Percentiles rank a stretch among this genome's conserved stretches.
Conservation (phyloP, 106 monocot genomes). For the Platanthera zijinensis region DNA sequence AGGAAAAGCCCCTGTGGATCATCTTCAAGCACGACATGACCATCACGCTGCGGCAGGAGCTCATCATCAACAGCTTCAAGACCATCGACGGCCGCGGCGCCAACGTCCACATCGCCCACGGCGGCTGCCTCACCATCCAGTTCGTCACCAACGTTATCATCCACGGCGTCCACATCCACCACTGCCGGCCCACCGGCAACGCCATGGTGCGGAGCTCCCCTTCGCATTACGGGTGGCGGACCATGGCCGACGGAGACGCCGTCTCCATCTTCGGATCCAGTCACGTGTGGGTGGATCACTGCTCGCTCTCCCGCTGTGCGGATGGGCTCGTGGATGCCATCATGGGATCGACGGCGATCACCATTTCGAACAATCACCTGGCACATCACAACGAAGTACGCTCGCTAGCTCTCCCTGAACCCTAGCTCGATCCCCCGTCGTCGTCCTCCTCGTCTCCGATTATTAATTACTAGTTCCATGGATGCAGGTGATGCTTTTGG, state of each 20-base stretch:
- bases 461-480: neutral
- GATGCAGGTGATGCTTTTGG: slow-evolving; percentile 11
- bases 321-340: slow-evolving; percentile 22
- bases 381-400: slow-evolving; percentile 4
- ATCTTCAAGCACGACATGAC: slow-evolving; percentile 47
- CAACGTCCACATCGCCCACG: slow-evolving; percentile 42
- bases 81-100: slow-evolving; percentile 42
- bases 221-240: slow-evolving; percentile 6
- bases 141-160: slow-evolving; percentile 36
- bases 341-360: slow-evolving; percentile 20
- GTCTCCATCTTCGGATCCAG: slow-evolving; percentile 15
- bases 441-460: no score
- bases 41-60: slow-evolving; percentile 37
- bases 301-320: slow-evolving; percentile 15
- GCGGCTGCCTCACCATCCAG: slow-evolving; percentile 39
- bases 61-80: slow-evolving; percentile 58
- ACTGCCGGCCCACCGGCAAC: slow-evolving; percentile 30
- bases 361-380: slow-evolving; percentile 8
- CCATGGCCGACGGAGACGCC: slow-evolving; percentile 16
- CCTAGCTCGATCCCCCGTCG: no score
- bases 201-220: slow-evolving; percentile 15
- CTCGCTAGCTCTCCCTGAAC: no score
- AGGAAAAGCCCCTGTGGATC: slow-evolving; percentile 41
- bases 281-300: slow-evolving; percentile 20
- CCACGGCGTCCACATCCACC: slow-evolving; percentile 37